Evolutionary conservation across 192 early-diverging fungal species (phyloP).

Genomic region (Coemansia sp.): DNA sequence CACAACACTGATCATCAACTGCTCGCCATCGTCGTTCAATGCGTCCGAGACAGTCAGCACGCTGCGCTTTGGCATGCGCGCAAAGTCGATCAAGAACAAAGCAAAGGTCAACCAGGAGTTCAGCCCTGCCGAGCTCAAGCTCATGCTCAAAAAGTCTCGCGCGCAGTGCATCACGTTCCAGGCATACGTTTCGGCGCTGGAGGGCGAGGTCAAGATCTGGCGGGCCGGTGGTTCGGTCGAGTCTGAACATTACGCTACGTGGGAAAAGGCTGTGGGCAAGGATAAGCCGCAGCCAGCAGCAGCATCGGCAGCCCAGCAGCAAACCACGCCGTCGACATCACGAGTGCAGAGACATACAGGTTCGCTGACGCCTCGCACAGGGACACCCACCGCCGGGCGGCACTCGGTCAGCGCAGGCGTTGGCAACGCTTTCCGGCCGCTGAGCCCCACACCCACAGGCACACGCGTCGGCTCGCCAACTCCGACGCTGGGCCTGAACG

Average conservation of each 20-base stretch:
- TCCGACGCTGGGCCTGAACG: conserved; percentile 41
- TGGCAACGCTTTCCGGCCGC: conserved; percentile 30
- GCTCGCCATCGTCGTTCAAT: conserved; percentile 96
- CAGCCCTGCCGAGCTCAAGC: conserved; percentile 92
- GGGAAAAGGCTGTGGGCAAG: conserved; percentile 43
- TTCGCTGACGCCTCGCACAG: conserved; percentile 33
- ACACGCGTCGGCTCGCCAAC: conserved; percentile 45
- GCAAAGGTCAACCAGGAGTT: conserved; percentile 99
- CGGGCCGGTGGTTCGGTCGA: conserved; percentile 72
- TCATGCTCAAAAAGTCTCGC: conserved; percentile 87
- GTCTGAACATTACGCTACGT: conserved; percentile 57
- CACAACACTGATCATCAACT: conserved; percentile 98
- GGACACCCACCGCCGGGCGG: conserved; percentile 21
- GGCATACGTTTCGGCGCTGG: conserved; percentile 77
- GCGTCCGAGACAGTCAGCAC: conserved; percentile 93
- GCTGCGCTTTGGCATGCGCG: conserved; percentile 95
- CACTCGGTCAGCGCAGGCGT: conserved; percentile 47
- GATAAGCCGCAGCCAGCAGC: conserved; percentile 13
- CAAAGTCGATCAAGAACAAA: conserved; percentile 99
- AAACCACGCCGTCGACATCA: conserved; percentile 26
- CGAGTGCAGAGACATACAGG: conserved; percentile 24
- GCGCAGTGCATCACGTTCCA: conserved; percentile 78
- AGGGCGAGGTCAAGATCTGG: conserved; percentile 91
- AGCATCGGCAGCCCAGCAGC: conserved; percentile 16
- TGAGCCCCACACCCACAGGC: conserved; percentile 43